A percentile compares a stretch with the other conserved stretches of the same genome.
Conservation (phyloP, 225 moss, liverwort and hornwort genomes). For the Sphagnum tenellum region DNA sequence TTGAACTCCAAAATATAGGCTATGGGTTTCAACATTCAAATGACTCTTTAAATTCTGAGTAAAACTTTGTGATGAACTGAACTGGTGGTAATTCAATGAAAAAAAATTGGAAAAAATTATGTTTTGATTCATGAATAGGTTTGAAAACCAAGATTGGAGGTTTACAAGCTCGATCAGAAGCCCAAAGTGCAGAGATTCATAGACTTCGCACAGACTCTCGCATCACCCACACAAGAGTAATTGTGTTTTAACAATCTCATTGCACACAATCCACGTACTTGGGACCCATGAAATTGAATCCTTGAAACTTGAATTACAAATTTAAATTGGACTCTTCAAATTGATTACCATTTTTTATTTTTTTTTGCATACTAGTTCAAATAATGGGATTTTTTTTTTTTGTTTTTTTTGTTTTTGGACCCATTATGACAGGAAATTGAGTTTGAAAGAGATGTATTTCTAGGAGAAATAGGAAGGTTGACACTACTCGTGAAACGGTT, state of each 20-base stretch:
- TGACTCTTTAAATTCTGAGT: too few species aligned
- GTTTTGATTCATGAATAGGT: conserved; percentile 18
- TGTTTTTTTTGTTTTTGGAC: too few species aligned
- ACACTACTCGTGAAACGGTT: conserved; percentile 35
- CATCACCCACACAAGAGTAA: conserved; percentile 70
- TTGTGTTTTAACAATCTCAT: neutral
- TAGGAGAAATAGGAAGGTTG: conserved; percentile 70
- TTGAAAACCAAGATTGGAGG: conserved; percentile 64
- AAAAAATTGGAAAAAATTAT: too few species aligned
- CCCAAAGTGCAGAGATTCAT: conserved; percentile 71
- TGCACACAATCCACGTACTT: neutral
- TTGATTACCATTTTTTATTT: too few species aligned
- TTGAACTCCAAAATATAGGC: too few species aligned
- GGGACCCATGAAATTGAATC: neutral
- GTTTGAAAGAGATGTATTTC: conserved; percentile 84
- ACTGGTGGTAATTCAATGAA: too few species aligned
- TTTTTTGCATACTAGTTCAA: too few species aligned
- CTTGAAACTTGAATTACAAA: neutral
- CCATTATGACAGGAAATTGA: conserved; percentile 60
- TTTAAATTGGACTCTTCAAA: too few species aligned
- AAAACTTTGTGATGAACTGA: too few species aligned
- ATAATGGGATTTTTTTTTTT: too few species aligned
- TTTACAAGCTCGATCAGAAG: conserved; percentile 61
- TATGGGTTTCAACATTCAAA: too few species aligned
- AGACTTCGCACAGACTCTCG: conserved; percentile 66